Evolutionary conservation across 2,329 filamentous ascomycete species (phyloP), one percentile per base, ranked within the genome.

Genomic region (Alternaria angustiovoidea): DNA sequence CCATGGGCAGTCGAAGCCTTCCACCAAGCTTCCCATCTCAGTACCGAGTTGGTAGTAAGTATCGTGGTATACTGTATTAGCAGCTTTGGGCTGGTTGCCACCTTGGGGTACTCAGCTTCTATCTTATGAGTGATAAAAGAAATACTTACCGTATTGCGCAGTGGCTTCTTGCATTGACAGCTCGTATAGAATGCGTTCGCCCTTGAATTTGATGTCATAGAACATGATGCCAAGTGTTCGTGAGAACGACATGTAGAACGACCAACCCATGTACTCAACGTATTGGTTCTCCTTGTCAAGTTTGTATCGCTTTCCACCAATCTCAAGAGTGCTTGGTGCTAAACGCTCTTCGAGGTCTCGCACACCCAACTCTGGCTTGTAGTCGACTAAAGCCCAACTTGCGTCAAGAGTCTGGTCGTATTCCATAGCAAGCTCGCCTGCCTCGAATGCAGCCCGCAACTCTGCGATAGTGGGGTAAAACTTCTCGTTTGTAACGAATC

Each of bases 101-200:
- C 52, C 52, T 54, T 54, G 12, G 22, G n/a, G 18, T 16, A 30
- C 7, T 54, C 12, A 54, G 52, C 16, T 22, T 20, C n/a, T 22
- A 28, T 18, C 30, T 12, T 8, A 36, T 26, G 7, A 22, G 18
- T 11, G 16, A 24, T 24, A 7, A 12, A 54, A 2, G 28, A 12
- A 16, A 20, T 34, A 48, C 28, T 36, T 30, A 7, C 82, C 83
- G 56, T 86, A 86, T 56, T 86, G 84, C 0, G 84, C 82, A 7
- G 85, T 74, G 0, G 85, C 85, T 67, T 88, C 85, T 70, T 87
- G 83, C 3, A 88, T 76, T 1, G 82, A 81, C 1, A 88, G 76
- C 64, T 88, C 85, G 59, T 87, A 88, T 5, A 88, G 72, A 11
- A 88, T 76, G 3, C 84, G 76, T 60, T 87, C 80, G 11, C 83